Conservation (phyloP, 1,284 basidiomycete species). For the Meripilus lineatus region DNA sequence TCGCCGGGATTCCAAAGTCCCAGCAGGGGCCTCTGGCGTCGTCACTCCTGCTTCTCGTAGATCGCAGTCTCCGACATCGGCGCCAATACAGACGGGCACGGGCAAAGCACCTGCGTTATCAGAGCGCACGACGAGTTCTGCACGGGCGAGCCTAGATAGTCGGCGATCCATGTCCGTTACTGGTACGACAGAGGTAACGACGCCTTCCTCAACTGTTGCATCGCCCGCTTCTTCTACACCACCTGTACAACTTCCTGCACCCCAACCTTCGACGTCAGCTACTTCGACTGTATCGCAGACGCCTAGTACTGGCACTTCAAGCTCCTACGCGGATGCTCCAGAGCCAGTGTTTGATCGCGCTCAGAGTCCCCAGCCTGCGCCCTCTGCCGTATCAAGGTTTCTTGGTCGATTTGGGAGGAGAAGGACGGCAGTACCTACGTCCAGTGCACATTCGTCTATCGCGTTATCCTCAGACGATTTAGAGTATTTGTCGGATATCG, state of each 20-base stretch:
- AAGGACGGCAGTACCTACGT: slow-evolving; percentile 27
- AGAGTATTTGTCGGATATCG: slow-evolving; percentile 71
- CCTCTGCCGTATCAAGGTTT: slow-evolving; percentile 67
- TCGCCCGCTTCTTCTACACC: slow-evolving; percentile 1
- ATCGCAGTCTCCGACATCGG: neutral
- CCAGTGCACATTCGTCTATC: slow-evolving; percentile 43
- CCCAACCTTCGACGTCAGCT: slow-evolving; percentile 10
- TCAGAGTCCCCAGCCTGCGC: slow-evolving; percentile 14
- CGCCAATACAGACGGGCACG: slow-evolving; percentile 9
- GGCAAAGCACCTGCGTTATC: neutral
- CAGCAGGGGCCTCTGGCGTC: slow-evolving; percentile 12
- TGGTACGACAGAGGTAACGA: neutral
- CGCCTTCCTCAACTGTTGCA: neutral
- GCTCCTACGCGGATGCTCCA: slow-evolving; percentile 21
- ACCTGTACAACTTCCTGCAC: slow-evolving; percentile 7
- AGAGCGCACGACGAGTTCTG: neutral
- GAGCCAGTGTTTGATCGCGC: slow-evolving; percentile 16
- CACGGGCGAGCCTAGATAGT: neutral
- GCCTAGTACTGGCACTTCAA: slow-evolving; percentile 11
- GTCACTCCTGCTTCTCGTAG: slow-evolving; percentile 14
- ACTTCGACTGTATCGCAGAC: slow-evolving; percentile 3
- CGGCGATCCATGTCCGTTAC: neutral
- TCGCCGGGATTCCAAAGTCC: slow-evolving; percentile 32
- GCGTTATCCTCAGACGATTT: slow-evolving; percentile 67
- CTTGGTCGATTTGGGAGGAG: slow-evolving; percentile 53